Conservation (phyloP, 176 grass and related monocot species). For the Luzula sylvatica region DNA sequence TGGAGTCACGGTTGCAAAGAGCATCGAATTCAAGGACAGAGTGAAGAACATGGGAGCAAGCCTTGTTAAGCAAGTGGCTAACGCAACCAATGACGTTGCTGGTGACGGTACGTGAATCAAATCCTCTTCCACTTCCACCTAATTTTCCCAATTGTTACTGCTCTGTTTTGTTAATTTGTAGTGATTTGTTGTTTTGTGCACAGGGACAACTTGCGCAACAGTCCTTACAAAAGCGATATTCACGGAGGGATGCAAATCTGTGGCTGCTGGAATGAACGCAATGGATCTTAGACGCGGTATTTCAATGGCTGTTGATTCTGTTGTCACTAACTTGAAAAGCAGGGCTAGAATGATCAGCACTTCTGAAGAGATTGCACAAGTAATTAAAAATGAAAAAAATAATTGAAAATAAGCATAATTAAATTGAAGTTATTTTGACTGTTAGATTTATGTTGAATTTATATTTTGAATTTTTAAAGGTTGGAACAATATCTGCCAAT, state of each 20-base stretch:
- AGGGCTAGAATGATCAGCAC: conserved; percentile 93
- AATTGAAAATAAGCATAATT: too few relatives aligned
- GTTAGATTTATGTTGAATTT: neutral
- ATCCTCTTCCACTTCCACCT: neutral
- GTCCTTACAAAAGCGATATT: conserved; percentile 97
- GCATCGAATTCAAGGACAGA: conserved; percentile 90
- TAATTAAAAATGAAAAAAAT: too few relatives aligned
- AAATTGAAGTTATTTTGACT: too few relatives aligned
- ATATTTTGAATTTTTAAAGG: conserved; percentile 37
- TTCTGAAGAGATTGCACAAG: conserved; percentile 84
- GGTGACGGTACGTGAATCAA: conserved; percentile 59
- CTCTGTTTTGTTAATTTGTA: neutral
- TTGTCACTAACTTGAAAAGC: conserved; percentile 78
- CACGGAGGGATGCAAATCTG: conserved; percentile 85
- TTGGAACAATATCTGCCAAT: conserved; percentile 95
- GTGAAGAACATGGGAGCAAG: conserved; percentile 90
- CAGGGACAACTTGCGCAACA: conserved; percentile 96
- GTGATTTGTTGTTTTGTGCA: conserved; percentile 4
- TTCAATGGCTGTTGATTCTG: conserved; percentile 94
- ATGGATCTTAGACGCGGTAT: conserved; percentile 98
- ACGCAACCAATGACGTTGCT: conserved; percentile 90
- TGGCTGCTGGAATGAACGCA: conserved; percentile 92
- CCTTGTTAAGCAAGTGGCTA: conserved; percentile 97
- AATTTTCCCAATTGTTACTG: neutral
- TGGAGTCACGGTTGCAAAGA: conserved; percentile 95